phyloP scores from a whole-genome alignment of 352 stramenopile species.

The Globisporangium okanoganense region DNA sequence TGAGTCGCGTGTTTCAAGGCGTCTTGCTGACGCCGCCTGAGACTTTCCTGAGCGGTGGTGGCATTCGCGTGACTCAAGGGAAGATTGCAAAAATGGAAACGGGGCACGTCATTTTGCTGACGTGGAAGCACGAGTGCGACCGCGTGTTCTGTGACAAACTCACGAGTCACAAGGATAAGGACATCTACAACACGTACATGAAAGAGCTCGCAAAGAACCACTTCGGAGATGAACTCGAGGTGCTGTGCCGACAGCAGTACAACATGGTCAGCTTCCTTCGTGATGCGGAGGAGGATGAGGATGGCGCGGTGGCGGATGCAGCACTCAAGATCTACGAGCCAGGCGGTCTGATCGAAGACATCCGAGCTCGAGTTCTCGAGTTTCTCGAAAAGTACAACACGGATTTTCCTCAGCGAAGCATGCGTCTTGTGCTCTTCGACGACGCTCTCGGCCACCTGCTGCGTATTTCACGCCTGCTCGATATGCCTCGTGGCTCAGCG shows the following conservation, averaged over 20 bases:
- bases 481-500: conserved; percentile 95
- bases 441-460: conserved; percentile 96
- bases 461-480: conserved; percentile 94
- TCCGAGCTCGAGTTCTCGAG: conserved; percentile 89
- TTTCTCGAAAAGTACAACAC: conserved; percentile 98
- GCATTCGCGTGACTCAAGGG: conserved; percentile 75
- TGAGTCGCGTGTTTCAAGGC: conserved; percentile 97
- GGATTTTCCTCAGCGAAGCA: conserved; percentile 94
- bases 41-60: conserved; percentile 91
- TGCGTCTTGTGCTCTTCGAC: conserved; percentile 98
- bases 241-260: conserved; percentile 63
- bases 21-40: conserved; percentile 95
- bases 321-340: conserved; percentile 98
- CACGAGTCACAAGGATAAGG: conserved; percentile 96
- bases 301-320: conserved; percentile 91
- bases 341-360: conserved; percentile 90
- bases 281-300: conserved; percentile 96
- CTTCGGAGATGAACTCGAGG: conserved; percentile 88
- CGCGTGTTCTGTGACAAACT: conserved; percentile 98
- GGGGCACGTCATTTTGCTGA: conserved; percentile 89
- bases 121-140: conserved; percentile 98
- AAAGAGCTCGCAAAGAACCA: conserved; percentile 88
- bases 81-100: conserved; percentile 89
- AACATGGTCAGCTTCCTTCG: conserved; percentile 98
- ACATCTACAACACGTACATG: conserved; percentile 92